Evolutionary conservation across 2,329 filamentous ascomycete species (phyloP), one percentile per base, ranked within the genome.

Genomic region (Acrocalymma vagum): DNA sequence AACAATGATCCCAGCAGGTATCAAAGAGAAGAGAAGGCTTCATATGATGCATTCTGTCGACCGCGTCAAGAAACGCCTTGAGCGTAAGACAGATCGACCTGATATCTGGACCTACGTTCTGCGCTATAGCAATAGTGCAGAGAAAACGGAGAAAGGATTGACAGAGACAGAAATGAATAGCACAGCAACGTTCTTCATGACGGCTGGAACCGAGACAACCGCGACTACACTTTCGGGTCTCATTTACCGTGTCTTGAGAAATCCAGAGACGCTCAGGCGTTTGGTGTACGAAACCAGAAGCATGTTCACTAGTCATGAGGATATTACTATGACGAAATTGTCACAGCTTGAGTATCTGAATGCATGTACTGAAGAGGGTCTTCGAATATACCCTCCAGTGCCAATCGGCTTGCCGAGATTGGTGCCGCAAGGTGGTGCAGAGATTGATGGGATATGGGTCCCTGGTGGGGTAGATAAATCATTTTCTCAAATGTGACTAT

Each of bases 381-480:
- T 78, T 3, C 56, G 76, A 3, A 59, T 73, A 6, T 74, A 73
- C 50, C 74, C 75, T 4, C 74, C 75, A 0, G 65, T 76, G 1
- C 59, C 72, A 1, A 47, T 53, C 9, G 65, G 67, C 2, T 41
- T 69, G 9, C 55, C 63, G 5, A 58, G 72, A 7, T 33, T 47
- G 1, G 52, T 53, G 0, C 62, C 65, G 7, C 28, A 42, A 5
- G 58, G 51, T 6, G 67, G 61, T 9, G 70, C 46, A 3, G 32
- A 13, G 11, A 24, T 65, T 21, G 53, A 60, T 32, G 70, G 67
- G 1, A 9, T 55, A 4, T 63, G 46, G 42, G 41, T 75, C 14
- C 67, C 71, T 6, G 63, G 54, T 32, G 48, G 46, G 18, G 58
- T 57, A 35, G 39, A 45, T 49, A 10, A 17, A 16, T 30, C 5